Evolutionary conservation across 2,329 filamentous ascomycete genomes (phyloP).

Genomic region (Eutypa lata): DNA sequence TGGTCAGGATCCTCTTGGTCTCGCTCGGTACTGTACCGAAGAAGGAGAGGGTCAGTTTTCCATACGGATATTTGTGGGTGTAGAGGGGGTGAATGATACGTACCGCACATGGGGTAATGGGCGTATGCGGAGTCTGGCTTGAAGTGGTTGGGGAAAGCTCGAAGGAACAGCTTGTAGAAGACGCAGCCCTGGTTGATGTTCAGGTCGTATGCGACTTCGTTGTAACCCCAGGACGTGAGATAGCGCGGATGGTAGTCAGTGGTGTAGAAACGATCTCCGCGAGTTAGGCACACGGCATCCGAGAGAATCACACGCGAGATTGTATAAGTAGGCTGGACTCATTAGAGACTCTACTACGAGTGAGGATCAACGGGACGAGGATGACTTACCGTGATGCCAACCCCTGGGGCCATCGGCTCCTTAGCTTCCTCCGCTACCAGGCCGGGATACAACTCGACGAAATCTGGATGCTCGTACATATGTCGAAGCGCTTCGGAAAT

Average conservation of each 20-base stretch:
- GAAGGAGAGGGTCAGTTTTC: not conserved
- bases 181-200: slow-evolving; percentile 77
- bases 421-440: slow-evolving; percentile 75
- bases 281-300: slow-evolving; percentile 74
- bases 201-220: slow-evolving; percentile 69
- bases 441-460: slow-evolving; percentile 78
- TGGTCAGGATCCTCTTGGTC: slow-evolving; percentile 67
- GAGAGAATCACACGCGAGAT: slow-evolving; percentile 74
- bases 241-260: slow-evolving; percentile 70
- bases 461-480: slow-evolving; percentile 75
- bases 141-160: slow-evolving; percentile 79
- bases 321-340: slow-evolving; percentile 61
- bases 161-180: slow-evolving; percentile 79
- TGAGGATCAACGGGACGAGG: too few relatives aligned
- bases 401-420: slow-evolving; percentile 68
- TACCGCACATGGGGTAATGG: slow-evolving; percentile 63
- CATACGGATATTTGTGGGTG: not conserved
- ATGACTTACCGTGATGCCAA: slow-evolving; percentile 57
- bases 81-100: slow-evolving; percentile 3
- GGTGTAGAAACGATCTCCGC: slow-evolving; percentile 77
- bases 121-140: slow-evolving; percentile 75
- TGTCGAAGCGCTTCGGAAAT: slow-evolving; percentile 63
- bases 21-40: slow-evolving; percentile 58
- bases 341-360: slow-evolving; percentile 2
- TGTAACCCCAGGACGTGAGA: slow-evolving; percentile 82